phyloP scores from a whole-genome alignment of 345 rosid genomes.

The Linum lewisii region DNA sequence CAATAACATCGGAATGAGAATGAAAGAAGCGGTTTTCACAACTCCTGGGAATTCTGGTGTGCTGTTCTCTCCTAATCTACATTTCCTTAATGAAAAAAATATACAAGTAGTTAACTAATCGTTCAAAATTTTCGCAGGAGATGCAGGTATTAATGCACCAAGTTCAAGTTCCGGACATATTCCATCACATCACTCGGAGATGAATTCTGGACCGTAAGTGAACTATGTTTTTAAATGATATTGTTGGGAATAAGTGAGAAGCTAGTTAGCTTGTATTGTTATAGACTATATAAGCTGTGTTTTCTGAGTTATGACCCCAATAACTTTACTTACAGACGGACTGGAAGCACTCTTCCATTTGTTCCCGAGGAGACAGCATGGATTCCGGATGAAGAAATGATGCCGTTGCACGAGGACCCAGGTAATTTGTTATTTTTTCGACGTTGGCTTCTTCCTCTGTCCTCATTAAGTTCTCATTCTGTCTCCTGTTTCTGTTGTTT shows the following conservation, averaged over 20 bases:
- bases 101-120: constrained; percentile 4
- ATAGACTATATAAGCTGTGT: not conserved
- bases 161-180: constrained; percentile 61
- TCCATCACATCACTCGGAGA: constrained; percentile 19
- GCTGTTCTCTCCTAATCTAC: not conserved
- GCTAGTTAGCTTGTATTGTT: not conserved
- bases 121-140: constrained; percentile 27
- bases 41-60: constrained; percentile 64
- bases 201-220: constrained; percentile 33
- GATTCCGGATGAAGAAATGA: constrained; percentile 36
- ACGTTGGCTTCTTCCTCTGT: constrained; percentile 2
- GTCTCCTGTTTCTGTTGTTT: not conserved
- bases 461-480: constrained; percentile 6
- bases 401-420: not conserved
- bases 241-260: not conserved
- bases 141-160: constrained; percentile 48
- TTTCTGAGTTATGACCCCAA: not conserved
- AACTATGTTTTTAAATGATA: no score
- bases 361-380: constrained; percentile 54
- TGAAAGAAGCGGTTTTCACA: constrained; percentile 24
- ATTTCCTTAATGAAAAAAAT: not conserved
- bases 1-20: constrained; percentile 15
- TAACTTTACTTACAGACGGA: constrained; percentile 21
- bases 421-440: not conserved
- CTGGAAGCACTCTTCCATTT: constrained; percentile 50